Percentiles rank a stretch among this genome's conserved stretches.
These are phyloP conservation scores for Ganoderma multipileum DNA, from an alignment of 1,284 basidiomycete genomes.

Conservation along the genomic window DNA sequence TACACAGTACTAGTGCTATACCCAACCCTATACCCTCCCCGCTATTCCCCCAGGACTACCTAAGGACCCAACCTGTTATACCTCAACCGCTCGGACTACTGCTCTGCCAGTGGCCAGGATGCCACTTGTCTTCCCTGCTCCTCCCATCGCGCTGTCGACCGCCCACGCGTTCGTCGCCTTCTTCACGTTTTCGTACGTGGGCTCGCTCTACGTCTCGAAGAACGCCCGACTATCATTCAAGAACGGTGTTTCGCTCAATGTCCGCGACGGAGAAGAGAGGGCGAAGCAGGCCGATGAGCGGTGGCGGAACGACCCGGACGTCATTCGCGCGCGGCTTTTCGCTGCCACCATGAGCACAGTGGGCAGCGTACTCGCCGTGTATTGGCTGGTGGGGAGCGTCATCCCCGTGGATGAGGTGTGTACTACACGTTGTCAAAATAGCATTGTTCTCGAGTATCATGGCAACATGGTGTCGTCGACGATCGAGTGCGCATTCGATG, in stretches of 20 bases:
- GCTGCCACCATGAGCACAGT: constrained; percentile 66
- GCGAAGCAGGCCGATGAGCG: constrained; percentile 44
- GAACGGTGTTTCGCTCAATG: constrained; percentile 8
- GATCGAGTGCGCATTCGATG: background rate
- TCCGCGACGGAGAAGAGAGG: constrained; percentile 31
- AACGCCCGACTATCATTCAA: constrained; percentile 38
- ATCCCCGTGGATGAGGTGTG: constrained; percentile 41
- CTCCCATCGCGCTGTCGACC: constrained; percentile 35
- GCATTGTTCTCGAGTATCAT: constrained; percentile 9
- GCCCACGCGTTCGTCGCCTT: constrained; percentile 39
- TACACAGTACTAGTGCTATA: constrained; percentile 1
- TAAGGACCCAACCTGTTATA: background rate
- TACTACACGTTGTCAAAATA: constrained; percentile 8
- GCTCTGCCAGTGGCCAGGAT: constrained; percentile 14
- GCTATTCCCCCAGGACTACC: background rate
- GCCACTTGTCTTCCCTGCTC: constrained; percentile 32
- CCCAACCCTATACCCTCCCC: background rate
- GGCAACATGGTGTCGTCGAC: constrained; percentile 1
- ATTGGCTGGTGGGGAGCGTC: constrained; percentile 44
- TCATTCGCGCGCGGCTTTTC: constrained; percentile 71
- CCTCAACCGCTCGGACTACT: background rate
- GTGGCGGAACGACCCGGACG: constrained; percentile 76
- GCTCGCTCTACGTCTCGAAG: constrained; percentile 41
- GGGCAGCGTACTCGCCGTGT: constrained; percentile 55
- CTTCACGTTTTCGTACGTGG: constrained; percentile 41